phyloP scores from a whole-genome alignment of 1,284 basidiomycete species.

The Vanrija pseudolonga region DNA sequence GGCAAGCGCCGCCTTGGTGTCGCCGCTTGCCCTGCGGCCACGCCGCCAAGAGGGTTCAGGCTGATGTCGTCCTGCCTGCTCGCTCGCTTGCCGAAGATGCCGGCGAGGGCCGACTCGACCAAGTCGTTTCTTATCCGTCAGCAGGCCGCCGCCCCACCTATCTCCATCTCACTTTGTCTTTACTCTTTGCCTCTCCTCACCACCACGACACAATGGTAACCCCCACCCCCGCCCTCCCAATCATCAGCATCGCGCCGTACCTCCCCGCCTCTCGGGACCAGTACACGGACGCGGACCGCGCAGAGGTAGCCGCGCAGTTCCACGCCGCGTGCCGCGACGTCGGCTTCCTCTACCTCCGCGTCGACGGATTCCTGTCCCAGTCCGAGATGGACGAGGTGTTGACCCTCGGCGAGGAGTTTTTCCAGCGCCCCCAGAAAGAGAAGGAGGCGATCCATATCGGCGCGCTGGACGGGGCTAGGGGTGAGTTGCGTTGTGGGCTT shows the following conservation, averaged over 20 bases:
- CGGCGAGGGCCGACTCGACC: too few species aligned
- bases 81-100: too few species aligned
- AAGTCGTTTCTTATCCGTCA: too few species aligned
- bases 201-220: too few species aligned
- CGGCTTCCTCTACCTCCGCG: conserved; percentile 81
- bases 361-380: conserved; percentile 58
- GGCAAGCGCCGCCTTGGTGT: too few species aligned
- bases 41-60: too few species aligned
- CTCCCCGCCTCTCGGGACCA: conserved; percentile 12
- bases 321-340: conserved; percentile 70
- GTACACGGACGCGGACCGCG: not conserved
- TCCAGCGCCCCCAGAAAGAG: conserved; percentile 62
- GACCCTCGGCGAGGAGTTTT: conserved; percentile 65
- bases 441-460: conserved; percentile 66
- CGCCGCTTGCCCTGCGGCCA: too few species aligned
- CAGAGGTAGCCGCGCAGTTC: conserved; percentile 57
- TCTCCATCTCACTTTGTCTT: too few species aligned
- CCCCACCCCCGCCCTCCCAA: conserved; percentile 24
- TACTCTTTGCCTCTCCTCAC: too few species aligned
- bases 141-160: too few species aligned
- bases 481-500: conserved; percentile 48
- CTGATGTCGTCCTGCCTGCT: too few species aligned
- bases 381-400: conserved; percentile 65
- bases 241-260: conserved; percentile 44
- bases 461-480: conserved; percentile 68